These are phyloP conservation scores for Blastobotrys capitulatus DNA, from an alignment of 1,139 yeast genomes.

Conservation along the genomic window DNA sequence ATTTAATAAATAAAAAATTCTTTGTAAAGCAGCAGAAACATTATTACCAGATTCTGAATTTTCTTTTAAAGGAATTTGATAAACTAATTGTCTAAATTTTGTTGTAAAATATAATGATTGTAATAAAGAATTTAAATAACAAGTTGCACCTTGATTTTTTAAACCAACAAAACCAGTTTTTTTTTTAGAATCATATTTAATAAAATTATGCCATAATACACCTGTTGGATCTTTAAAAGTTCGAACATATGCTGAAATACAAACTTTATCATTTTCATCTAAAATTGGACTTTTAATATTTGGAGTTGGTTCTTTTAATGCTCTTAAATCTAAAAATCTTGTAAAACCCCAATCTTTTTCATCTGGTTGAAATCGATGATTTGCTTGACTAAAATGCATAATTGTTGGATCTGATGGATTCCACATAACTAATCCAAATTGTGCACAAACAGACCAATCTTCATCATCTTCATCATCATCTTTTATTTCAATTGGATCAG, in stretches of 20 bases:
- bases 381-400: constrained; percentile 58
- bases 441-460: constrained; percentile 85
- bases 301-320: constrained; percentile 29
- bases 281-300: constrained; percentile 32
- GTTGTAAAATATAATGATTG: constrained; percentile 89
- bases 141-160: constrained; percentile 96
- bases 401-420: constrained; percentile 66
- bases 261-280: constrained; percentile 52
- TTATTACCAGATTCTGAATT: constrained; percentile 37
- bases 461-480: constrained; percentile 31
- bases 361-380: constrained; percentile 66
- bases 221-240: constrained; percentile 88
- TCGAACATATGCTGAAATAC: constrained; percentile 71
- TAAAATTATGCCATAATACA: constrained; percentile 84
- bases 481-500: neutral
- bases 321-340: constrained; percentile 50
- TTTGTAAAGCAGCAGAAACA: constrained; percentile 81
- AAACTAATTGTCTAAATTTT: constrained; percentile 76
- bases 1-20: constrained; percentile 74
- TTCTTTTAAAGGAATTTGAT: constrained; percentile 74
- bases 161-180: constrained; percentile 90
- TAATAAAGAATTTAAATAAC: constrained; percentile 84
- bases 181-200: constrained; percentile 80
- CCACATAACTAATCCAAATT: constrained; percentile 81
- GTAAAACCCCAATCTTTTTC: constrained; percentile 98